Percentiles rank a stretch among this genome's conserved stretches.
These are phyloP conservation scores for Diaporthe sp. DNA, from an alignment of 2,329 filamentous ascomycete species.

Conservation along the genomic window DNA sequence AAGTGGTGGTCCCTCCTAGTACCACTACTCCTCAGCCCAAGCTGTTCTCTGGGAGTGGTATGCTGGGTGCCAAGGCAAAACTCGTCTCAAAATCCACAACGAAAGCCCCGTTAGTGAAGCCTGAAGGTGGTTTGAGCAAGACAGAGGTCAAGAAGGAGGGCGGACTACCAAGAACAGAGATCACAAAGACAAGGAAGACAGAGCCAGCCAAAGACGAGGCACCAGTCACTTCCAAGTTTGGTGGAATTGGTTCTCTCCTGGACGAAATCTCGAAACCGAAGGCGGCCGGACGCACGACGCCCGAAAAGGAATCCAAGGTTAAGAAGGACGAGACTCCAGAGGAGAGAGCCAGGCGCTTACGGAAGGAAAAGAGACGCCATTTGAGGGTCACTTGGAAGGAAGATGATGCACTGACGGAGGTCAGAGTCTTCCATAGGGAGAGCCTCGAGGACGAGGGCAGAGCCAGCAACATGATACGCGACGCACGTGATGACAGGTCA, in stretches of 20 bases:
- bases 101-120: conserved; percentile 48
- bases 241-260: conserved; percentile 64
- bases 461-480: conserved; percentile 76
- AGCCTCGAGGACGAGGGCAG: conserved; percentile 78
- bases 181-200: conserved; percentile 43
- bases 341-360: conserved; percentile 75
- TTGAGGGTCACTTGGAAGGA: conserved; percentile 80
- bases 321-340: conserved; percentile 71
- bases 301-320: conserved; percentile 40
- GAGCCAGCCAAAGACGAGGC: conserved; percentile 51
- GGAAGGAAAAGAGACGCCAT: conserved; percentile 79
- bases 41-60: conserved; percentile 39
- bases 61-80: conserved; percentile 41
- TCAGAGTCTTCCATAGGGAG: conserved; percentile 80
- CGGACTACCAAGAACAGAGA: conserved; percentile 47
- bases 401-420: conserved; percentile 74
- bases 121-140: conserved; percentile 41
- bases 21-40: conserved; percentile 31
- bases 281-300: conserved; percentile 37
- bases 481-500: conserved; percentile 79
- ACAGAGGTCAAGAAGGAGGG: conserved; percentile 50
- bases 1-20: conserved; percentile 35
- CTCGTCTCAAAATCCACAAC: conserved; percentile 47
- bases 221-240: conserved; percentile 48
- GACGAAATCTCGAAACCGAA: conserved; percentile 66